Evolutionary conservation across 2,329 filamentous ascomycete genomes (phyloP).

Genomic region (Amesomyces nigricolor): DNA sequence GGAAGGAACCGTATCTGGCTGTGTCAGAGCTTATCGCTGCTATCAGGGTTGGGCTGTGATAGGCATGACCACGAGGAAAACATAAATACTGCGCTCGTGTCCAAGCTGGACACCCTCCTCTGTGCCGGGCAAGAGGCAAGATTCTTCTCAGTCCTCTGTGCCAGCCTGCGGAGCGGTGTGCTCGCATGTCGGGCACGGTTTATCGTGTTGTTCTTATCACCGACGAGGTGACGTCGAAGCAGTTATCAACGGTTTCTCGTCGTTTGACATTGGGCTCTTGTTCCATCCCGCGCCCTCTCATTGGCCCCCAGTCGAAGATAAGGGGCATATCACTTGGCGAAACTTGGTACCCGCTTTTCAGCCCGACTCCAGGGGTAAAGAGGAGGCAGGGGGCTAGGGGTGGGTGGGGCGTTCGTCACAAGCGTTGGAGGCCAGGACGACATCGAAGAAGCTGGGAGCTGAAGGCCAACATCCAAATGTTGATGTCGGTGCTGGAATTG

Average conservation of each 20-base stretch:
- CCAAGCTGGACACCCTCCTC: too few relatives aligned
- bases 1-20: conserved; percentile 1
- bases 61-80: background rate
- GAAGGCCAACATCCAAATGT: too few relatives aligned
- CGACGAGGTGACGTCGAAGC: background rate
- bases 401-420: conserved; percentile 2
- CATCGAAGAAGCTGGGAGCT: too few relatives aligned
- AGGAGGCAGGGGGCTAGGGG: background rate
- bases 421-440: background rate
- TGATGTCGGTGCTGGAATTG: too few relatives aligned
- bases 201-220: too few relatives aligned
- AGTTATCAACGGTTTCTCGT: background rate
- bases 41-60: background rate
- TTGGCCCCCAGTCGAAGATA: conserved; percentile 18
- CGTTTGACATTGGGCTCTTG: conserved; percentile 4
- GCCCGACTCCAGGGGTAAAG: conserved; percentile 7
- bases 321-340: conserved; percentile 25
- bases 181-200: background rate
- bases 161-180: too few relatives aligned
- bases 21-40: background rate
- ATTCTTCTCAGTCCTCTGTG: too few relatives aligned
- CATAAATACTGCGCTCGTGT: too few relatives aligned
- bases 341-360: conserved; percentile 12
- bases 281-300: conserved; percentile 15
- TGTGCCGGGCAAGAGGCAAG: too few relatives aligned